A percentile compares a stretch with the other conserved stretches of the same genome.
phyloP scores from a whole-genome alignment of 108 stramenopile species.

The Conticribra guillardii region DNA sequence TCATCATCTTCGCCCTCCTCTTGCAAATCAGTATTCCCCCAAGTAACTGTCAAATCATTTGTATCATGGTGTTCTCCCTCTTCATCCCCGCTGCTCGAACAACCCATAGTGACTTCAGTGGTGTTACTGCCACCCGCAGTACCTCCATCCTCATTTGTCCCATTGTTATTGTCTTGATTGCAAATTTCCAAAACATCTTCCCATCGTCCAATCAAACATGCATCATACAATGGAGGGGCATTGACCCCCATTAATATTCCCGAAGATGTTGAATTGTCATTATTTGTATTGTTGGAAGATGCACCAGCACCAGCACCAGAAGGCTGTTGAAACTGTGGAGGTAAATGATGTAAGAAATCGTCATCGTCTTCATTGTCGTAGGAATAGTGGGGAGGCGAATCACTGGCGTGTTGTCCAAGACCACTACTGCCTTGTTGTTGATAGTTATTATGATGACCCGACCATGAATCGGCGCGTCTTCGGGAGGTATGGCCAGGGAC shows the following conservation, averaged over 20 bases:
- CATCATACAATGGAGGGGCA: slow-evolving; percentile 54
- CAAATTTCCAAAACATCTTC: slow-evolving; percentile 39
- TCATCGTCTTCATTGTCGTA: neutral
- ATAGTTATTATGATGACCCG: neutral
- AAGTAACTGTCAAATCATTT: neutral
- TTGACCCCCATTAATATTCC: slow-evolving; percentile 50
- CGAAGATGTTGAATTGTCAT: slow-evolving; percentile 13
- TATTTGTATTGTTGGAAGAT: neutral
- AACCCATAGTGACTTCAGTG: neutral
- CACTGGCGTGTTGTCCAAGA: neutral
- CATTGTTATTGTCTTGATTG: neutral
- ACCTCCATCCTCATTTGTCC: neutral
- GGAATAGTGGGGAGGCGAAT: neutral
- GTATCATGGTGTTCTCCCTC: neutral
- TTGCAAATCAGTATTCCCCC: neutral
- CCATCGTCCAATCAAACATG: slow-evolving; percentile 55
- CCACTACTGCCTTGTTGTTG: neutral
- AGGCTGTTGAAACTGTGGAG: neutral
- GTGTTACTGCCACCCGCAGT: neutral
- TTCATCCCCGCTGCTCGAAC: slow-evolving; percentile 4
- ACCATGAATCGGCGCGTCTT: neutral
- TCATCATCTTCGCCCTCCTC: neutral
- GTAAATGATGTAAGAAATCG: slow-evolving; percentile 5
- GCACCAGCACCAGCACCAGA: neutral
- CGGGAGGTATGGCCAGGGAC: neutral